Evolutionary conservation across 345 rosid genomes (phyloP).

Genomic region (Arabidopsis suecica): DNA sequence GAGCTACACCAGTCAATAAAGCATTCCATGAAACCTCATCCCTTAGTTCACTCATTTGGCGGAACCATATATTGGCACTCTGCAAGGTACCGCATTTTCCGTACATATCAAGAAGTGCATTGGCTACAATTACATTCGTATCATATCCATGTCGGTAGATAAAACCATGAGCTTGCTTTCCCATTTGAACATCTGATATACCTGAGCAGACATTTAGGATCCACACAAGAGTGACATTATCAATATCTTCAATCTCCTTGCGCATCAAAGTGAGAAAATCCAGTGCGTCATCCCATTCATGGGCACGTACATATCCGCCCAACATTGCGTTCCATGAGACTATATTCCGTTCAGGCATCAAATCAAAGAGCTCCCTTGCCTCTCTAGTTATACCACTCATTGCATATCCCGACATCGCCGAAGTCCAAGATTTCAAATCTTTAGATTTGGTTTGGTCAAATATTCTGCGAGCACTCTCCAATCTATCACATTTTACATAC

Average conservation of each 20-base stretch:
- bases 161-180: conserved; percentile 81
- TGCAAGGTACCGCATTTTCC: conserved; percentile 44
- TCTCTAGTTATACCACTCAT: conserved; percentile 59
- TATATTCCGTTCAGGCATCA: conserved; percentile 77
- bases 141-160: conserved; percentile 60
- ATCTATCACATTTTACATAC: conserved; percentile 68
- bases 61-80: conserved; percentile 58
- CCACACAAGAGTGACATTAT: conserved; percentile 65
- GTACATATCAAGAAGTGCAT: conserved; percentile 77
- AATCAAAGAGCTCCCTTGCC: conserved; percentile 73
- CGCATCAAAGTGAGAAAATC: conserved; percentile 60
- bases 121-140: conserved; percentile 61
- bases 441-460: conserved; percentile 60
- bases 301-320: conserved; percentile 65
- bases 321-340: conserved; percentile 89
- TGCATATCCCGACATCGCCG: conserved; percentile 73
- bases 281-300: conserved; percentile 71
- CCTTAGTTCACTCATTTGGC: conserved; percentile 64
- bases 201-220: conserved; percentile 71
- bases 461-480: conserved; percentile 65
- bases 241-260: conserved; percentile 54
- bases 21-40: conserved; percentile 86
- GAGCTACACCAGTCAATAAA: conserved; percentile 70
- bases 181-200: conserved; percentile 68
- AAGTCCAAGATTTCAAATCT: conserved; percentile 75